Evolutionary conservation across 495 filamentous ascomycete genomes (phyloP).

Genomic region (Sphaerosporella brunnea): DNA sequence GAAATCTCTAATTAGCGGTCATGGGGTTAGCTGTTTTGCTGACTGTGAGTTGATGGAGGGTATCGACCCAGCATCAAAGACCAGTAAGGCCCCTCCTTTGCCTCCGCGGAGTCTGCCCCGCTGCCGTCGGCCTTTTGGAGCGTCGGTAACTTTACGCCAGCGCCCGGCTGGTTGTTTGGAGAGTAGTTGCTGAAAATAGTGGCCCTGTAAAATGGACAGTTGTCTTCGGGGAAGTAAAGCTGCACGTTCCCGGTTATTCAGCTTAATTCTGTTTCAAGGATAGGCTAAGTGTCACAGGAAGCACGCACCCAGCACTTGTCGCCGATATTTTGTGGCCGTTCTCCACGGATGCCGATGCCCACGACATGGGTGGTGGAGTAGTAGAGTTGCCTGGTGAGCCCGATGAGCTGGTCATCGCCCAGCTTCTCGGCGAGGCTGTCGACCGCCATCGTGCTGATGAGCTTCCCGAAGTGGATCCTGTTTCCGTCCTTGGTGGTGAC

Average conservation of each 20-base stretch:
- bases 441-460: conserved; percentile 91
- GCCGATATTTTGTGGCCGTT: conserved; percentile 85
- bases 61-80: conserved; percentile 69
- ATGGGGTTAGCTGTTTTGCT: conserved; percentile 1
- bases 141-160: conserved; percentile 69
- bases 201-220: conserved; percentile 98
- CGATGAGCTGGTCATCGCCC: conserved; percentile 63
- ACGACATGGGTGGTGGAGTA: conserved; percentile 97
- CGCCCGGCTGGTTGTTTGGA: conserved; percentile 83
- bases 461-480: conserved; percentile 78
- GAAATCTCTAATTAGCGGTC: no score
- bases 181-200: conserved; percentile 99
- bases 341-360: conserved; percentile 82
- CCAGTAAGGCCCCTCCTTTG: conserved; percentile 90
- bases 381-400: conserved; percentile 78
- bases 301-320: conserved; percentile 91
- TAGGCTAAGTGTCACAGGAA: not conserved
- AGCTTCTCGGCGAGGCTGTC: conserved; percentile 77
- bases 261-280: no score
- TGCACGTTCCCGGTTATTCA: conserved; percentile 25
- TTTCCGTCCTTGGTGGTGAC: conserved; percentile 72
- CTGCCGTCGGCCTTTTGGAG: conserved; percentile 69
- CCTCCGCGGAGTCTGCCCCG: conserved; percentile 46
- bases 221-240: conserved; percentile 98
- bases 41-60: not conserved